Conservation (phyloP, 108 stramenopile species). For the Skeletonema grethae region DNA sequence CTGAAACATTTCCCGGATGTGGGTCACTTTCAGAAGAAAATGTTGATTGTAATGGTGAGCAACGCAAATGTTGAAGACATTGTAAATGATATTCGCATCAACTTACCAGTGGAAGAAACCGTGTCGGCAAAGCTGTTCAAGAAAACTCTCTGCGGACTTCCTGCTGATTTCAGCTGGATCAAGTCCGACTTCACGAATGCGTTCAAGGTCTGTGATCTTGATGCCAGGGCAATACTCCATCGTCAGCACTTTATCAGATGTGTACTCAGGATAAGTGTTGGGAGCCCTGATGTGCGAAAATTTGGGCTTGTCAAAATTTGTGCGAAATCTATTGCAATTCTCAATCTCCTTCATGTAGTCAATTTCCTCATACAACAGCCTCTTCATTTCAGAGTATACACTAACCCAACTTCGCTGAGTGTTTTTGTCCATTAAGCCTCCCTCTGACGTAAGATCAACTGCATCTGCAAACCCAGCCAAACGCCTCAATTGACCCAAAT, state of each 20-base stretch:
- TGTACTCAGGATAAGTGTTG: slow-evolving; percentile 81
- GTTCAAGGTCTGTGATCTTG: slow-evolving; percentile 91
- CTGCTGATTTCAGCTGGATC: slow-evolving; percentile 85
- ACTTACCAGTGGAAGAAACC: slow-evolving; percentile 85
- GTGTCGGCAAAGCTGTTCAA: slow-evolving; percentile 95
- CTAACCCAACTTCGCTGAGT: slow-evolving; percentile 92
- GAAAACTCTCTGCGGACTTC: slow-evolving; percentile 90
- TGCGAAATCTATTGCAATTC: slow-evolving; percentile 83
- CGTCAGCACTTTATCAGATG: slow-evolving; percentile 84
- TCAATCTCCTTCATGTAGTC: slow-evolving; percentile 90
- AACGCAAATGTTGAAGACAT: not conserved
- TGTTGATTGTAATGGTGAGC: not conserved
- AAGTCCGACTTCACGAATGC: slow-evolving; percentile 60
- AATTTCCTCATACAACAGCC: slow-evolving; percentile 96
- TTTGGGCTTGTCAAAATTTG: slow-evolving; percentile 78
- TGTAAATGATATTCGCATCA: not conserved
- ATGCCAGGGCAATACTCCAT: slow-evolving; percentile 97
- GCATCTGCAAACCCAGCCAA: slow-evolving; percentile 95
- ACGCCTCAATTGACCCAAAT: slow-evolving; percentile 88
- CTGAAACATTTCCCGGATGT: slow-evolving; percentile 90
- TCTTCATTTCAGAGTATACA: slow-evolving; percentile 91
- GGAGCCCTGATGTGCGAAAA: slow-evolving; percentile 92
- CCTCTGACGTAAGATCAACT: slow-evolving; percentile 91
- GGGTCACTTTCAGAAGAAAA: slow-evolving; percentile 40
- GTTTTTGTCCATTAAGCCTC: slow-evolving; percentile 85